Base-by-base conservation (phyloP, 805 yeast genomes). In the Sugiyamaella valdiviana region DNA sequence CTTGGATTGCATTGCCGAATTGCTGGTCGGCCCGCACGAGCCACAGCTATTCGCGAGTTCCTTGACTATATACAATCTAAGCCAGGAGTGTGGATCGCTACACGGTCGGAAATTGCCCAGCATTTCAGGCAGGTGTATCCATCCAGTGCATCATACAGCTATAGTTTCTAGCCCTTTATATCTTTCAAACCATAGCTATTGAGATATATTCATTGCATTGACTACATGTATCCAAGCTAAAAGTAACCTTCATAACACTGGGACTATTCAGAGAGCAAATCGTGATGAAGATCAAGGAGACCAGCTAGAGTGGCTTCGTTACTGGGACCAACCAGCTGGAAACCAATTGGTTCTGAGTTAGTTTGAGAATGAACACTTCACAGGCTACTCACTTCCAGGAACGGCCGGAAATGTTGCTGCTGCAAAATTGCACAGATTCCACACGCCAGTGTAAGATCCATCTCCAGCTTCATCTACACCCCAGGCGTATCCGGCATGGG, bases 61-160 rank as follows among this genome's bases (percentile, higher is more conserved):
- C 57, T 68, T 58, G 63, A 65, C 26, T 68, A 68, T 44, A 61
- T 65, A 21, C 56, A 57, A n/a, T 51, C 55, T 16, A 66, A 64
- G 49, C 63, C 59, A 44, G 70, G 63, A 23, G 72, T 67, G 12
- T 66, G 70, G 69, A 63, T 68, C 5, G 60, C 69, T 23, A 67
- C 67, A n/a, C 60, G 72, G 51, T 58, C 59, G 37, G 67, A 67
- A 47, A 68, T 68, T 43, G 71, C 73, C 2, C 56, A 58, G n/a
- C 51, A 47, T 32, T 46, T 46, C 22, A 20, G 22, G 15, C 15
- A 23, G 23, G 29, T 16, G 7, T 41, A 22, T 24, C 44, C 44
- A n/a, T 41, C 32, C n/a, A 26, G 32, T 26, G 32, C 9, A n/a
- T 26, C 32, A n/a, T 26, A 26, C 7, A n/a, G 14, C 4, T 26